A percentile compares a stretch with the other conserved stretches of the same genome.
Evolutionary conservation across 2,329 filamentous ascomycete genomes (phyloP).

Genomic region (Cryphonectria nitschkei): DNA sequence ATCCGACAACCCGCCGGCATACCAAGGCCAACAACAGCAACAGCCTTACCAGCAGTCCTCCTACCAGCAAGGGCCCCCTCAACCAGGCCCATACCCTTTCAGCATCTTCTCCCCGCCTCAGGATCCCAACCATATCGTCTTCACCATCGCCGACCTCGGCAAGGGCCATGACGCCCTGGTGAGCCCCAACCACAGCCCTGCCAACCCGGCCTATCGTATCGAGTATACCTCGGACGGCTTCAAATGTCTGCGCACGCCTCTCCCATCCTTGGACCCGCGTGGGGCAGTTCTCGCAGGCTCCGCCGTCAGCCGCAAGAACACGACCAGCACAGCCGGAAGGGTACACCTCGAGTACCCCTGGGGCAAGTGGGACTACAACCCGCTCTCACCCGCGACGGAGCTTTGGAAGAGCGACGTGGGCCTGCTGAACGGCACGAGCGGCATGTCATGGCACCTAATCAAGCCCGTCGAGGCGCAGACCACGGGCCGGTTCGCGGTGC

Average conservation of each 20-base stretch:
- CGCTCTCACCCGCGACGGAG: constrained; percentile 9
- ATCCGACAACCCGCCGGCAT: constrained; percentile 4
- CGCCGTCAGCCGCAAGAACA: constrained; percentile 5
- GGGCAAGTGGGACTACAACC: constrained; percentile 16
- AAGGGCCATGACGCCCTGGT: constrained; percentile 14
- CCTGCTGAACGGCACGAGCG: background rate
- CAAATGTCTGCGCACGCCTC: constrained; percentile 5
- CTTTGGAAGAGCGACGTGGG: constrained; percentile 11
- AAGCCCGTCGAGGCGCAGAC: constrained; percentile 6
- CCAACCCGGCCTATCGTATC: constrained; percentile 7
- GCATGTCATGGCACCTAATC: constrained; percentile 9
- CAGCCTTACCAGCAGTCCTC: background rate
- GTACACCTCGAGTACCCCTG: constrained; percentile 13
- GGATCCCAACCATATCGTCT: constrained; percentile 6
- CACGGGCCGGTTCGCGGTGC: constrained; percentile 11
- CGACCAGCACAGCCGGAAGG: background rate
- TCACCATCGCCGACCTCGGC: constrained; percentile 12
- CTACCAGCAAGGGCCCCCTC: background rate
- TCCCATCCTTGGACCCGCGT: background rate
- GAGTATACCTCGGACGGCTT: constrained; percentile 12
- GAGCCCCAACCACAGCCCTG: constrained; percentile 2
- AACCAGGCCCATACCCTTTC: constrained; percentile 4
- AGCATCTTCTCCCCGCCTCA: constrained; percentile 1
- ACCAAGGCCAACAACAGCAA: background rate
- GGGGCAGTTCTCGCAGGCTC: background rate